Evolutionary conservation across 192 early-diverging fungal species (phyloP).

Genomic region (Backusella morwellensis): DNA sequence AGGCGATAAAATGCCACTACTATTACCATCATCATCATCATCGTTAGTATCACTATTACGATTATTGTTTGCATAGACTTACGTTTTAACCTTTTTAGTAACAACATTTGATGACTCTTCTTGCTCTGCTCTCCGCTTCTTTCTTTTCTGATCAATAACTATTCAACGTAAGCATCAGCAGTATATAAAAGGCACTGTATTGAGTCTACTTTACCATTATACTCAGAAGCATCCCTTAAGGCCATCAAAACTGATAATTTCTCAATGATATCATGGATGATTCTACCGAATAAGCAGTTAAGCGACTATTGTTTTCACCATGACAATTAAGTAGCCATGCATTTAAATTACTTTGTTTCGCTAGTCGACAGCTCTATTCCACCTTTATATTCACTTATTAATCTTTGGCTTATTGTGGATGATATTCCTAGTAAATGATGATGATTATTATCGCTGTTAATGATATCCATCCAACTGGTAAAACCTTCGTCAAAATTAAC

Average conservation of each 20-base stretch:
- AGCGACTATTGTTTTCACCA: neutral
- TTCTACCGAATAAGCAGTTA: neutral
- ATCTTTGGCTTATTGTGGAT: neutral
- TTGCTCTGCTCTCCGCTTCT: slow-evolving; percentile 35
- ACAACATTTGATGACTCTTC: slow-evolving; percentile 14
- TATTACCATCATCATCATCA: neutral
- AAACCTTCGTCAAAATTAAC: slow-evolving; percentile 24
- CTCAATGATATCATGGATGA: slow-evolving; percentile 28
- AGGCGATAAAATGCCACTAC: neutral
- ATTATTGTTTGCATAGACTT: neutral
- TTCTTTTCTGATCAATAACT: slow-evolving; percentile 29
- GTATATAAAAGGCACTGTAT: neutral
- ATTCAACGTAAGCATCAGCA: neutral
- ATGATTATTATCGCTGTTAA: neutral
- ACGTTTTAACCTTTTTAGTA: slow-evolving; percentile 34
- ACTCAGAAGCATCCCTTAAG: slow-evolving; percentile 20
- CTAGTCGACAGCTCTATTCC: slow-evolving; percentile 9
- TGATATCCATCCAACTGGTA: neutral
- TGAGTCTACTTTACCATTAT: slow-evolving; percentile 1
- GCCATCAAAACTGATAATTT: slow-evolving; percentile 26
- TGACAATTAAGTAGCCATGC: neutral
- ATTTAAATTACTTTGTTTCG: slow-evolving; percentile 9
- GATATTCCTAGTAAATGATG: slow-evolving; percentile 4
- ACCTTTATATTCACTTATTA: slow-evolving; percentile 5
- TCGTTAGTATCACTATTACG: neutral